Percentiles rank a stretch among this genome's conserved stretches.
Conservation (phyloP, 495 filamentous ascomycete genomes). For the Darksidea phi region DNA sequence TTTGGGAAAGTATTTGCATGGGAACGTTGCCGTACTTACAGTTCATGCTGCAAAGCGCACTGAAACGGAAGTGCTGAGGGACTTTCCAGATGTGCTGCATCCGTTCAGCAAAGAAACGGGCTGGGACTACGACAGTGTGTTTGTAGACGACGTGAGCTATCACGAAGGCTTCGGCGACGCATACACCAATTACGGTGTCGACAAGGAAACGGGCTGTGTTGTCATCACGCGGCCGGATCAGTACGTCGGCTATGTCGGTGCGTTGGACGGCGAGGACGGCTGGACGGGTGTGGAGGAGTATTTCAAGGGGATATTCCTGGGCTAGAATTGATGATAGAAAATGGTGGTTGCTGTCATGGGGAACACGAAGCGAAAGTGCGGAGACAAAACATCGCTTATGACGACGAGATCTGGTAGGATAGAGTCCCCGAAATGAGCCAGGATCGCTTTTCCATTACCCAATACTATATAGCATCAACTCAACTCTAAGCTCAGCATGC, state of each 20-base stretch:
- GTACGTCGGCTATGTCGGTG: slow-evolving; percentile 61
- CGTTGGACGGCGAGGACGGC: slow-evolving; percentile 50
- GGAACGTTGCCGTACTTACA: slow-evolving; percentile 58
- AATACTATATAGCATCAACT: no score
- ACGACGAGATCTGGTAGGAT: no score
- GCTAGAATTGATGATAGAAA: background rate
- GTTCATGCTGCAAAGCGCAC: slow-evolving; percentile 56
- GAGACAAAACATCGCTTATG: no score
- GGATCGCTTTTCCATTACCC: no score
- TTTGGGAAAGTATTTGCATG: slow-evolving; percentile 52
- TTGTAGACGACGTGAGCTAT: slow-evolving; percentile 60
- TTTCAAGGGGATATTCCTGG: slow-evolving; percentile 23
- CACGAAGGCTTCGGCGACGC: slow-evolving; percentile 62
- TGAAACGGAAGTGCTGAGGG: slow-evolving; percentile 53
- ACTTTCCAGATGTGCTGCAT: slow-evolving; percentile 59
- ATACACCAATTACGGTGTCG: slow-evolving; percentile 63
- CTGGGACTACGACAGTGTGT: slow-evolving; percentile 66
- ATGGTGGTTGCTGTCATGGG: no score
- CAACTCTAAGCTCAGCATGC: no score
- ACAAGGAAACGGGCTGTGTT: slow-evolving; percentile 57
- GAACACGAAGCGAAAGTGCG: no score
- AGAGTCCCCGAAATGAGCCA: no score
- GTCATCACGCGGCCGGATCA: slow-evolving; percentile 66
- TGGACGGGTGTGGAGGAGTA: slow-evolving; percentile 44
- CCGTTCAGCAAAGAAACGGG: slow-evolving; percentile 57